These are phyloP conservation scores for Aspergillus pseudonomiae DNA, from an alignment of 2,329 filamentous ascomycete species.

Conservation along the genomic window DNA sequence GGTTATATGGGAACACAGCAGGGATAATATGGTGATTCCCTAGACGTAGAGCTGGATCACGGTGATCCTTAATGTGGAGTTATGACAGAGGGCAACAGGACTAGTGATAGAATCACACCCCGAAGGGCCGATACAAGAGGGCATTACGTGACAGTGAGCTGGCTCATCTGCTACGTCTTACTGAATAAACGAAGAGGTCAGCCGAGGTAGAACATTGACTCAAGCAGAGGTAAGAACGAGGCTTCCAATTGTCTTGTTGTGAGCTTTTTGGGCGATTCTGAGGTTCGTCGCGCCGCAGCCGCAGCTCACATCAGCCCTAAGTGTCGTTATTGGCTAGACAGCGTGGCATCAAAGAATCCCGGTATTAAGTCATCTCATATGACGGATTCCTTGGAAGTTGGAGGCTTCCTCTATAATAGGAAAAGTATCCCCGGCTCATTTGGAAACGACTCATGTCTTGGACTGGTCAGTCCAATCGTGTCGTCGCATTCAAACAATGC, in stretches of 20 bases:
- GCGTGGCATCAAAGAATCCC: not conserved
- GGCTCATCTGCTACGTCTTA: not conserved
- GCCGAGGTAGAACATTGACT: not conserved
- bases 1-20: not conserved
- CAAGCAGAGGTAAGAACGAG: not conserved
- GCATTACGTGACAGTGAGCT: not conserved
- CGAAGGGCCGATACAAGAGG: too few relatives aligned
- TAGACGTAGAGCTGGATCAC: constrained; percentile 12
- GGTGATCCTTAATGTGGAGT: constrained; percentile 8
- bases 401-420: too few relatives aligned
- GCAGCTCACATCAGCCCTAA: not conserved
- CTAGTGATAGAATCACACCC: not conserved
- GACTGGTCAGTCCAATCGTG: not conserved
- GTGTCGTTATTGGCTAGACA: not conserved
- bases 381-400: not conserved
- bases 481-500: not conserved
- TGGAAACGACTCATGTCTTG: too few relatives aligned
- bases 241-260: not conserved
- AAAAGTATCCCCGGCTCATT: too few relatives aligned
- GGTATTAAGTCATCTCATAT: not conserved
- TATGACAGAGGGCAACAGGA: not conserved
- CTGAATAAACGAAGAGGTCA: not conserved
- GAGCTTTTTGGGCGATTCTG: too few relatives aligned
- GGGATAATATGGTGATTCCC: constrained; percentile 4
- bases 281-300: not conserved